Percentiles rank a stretch among this genome's conserved stretches.
Evolutionary conservation across 2,329 filamentous ascomycete genomes (phyloP).

Genomic region (Zasmidium angulare): DNA sequence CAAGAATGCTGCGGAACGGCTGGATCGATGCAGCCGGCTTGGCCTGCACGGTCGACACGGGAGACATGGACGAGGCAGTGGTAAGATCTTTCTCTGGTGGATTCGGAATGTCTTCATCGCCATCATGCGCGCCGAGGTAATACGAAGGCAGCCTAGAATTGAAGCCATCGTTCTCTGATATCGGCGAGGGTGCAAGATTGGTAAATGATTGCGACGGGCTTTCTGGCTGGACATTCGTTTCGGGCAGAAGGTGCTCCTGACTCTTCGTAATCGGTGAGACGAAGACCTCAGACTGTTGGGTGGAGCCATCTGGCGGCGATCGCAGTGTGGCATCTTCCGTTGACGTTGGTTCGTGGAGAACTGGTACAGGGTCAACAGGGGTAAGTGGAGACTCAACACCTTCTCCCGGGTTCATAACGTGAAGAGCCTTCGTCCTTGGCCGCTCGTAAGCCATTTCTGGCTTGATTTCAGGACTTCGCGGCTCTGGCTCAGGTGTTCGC

Average conservation of each 20-base stretch:
- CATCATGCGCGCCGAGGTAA: slow-evolving; percentile 14
- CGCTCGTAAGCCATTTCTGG: slow-evolving; percentile 33
- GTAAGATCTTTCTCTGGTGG: slow-evolving; percentile 11
- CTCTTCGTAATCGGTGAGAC: slow-evolving; percentile 24
- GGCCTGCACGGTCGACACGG: slow-evolving; percentile 5
- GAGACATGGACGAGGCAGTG: slow-evolving; percentile 13
- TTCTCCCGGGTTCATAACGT: slow-evolving; percentile 45
- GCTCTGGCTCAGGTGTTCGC: slow-evolving; percentile 14
- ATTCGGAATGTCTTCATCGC: slow-evolving; percentile 7
- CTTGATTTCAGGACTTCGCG: slow-evolving; percentile 27
- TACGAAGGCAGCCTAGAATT: slow-evolving; percentile 18
- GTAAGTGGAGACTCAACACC: slow-evolving; percentile 20
- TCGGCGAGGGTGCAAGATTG: slow-evolving; percentile 24
- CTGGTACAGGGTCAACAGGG: background rate
- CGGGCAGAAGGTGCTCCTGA: slow-evolving; percentile 22
- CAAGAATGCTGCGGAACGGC: slow-evolving; percentile 75
- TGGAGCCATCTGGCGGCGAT: background rate
- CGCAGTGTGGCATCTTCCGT: background rate
- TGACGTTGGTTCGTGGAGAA: background rate
- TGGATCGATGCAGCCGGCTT: slow-evolving; percentile 43
- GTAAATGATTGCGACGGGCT: slow-evolving; percentile 14
- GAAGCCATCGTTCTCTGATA: slow-evolving; percentile 16
- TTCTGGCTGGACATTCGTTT: slow-evolving; percentile 13
- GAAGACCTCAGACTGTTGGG: background rate
- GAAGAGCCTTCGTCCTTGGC: slow-evolving; percentile 36